Conservation (phyloP, 176 grass and related monocot genomes). For the Urochloa ruziziensis region DNA sequence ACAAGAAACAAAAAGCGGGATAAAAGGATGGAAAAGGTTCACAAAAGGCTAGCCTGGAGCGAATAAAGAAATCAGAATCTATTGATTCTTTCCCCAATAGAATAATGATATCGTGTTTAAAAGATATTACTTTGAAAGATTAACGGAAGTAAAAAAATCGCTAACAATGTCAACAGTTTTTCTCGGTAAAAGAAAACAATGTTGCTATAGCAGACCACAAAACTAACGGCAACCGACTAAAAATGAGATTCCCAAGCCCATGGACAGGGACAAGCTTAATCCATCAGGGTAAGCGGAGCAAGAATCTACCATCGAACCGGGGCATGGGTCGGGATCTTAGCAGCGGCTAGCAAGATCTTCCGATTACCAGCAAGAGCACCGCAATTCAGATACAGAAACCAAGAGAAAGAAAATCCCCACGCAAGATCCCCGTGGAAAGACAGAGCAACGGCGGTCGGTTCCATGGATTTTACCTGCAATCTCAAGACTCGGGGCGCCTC, state of each 20-base stretch:
- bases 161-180: not conserved
- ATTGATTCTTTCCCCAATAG: not conserved
- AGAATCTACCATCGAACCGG: not conserved
- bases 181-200: conserved; percentile 28
- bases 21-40: not conserved
- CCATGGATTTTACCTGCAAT: conserved; percentile 22
- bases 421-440: not conserved
- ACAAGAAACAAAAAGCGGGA: not conserved
- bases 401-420: not conserved
- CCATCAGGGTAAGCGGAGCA: not conserved
- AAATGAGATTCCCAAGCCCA: not conserved
- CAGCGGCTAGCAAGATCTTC: not conserved
- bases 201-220: not conserved
- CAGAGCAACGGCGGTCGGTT: not conserved
- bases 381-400: not conserved
- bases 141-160: not conserved
- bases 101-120: not conserved
- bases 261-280: not conserved
- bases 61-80: not conserved
- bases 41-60: not conserved
- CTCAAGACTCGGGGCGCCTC: not conserved
- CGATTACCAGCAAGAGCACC: not conserved
- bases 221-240: not conserved
- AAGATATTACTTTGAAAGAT: not conserved
- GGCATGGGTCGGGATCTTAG: conserved; percentile 15